phyloP scores from a whole-genome alignment of 148 eudicot species.

The Vaccinium macrocarpon region DNA sequence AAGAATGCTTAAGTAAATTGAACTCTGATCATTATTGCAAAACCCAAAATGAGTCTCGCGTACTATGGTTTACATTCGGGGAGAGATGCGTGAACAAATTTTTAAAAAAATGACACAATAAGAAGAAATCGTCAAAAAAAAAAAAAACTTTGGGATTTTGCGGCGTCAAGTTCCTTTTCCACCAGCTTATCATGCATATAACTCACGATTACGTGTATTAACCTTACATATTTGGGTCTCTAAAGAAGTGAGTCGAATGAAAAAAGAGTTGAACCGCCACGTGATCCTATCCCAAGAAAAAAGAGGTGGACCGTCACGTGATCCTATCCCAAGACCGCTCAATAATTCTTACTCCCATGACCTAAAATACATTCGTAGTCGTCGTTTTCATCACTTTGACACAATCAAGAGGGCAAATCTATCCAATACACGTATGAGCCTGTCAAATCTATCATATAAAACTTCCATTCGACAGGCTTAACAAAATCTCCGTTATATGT shows the following conservation, averaged over 20 bases:
- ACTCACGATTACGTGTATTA: not conserved
- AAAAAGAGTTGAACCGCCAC: not conserved
- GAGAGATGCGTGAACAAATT: too few relatives aligned
- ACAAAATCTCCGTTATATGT: not conserved
- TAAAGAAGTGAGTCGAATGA: not conserved
- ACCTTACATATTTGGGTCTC: not conserved
- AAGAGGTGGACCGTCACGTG: not conserved
- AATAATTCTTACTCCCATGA: too few relatives aligned
- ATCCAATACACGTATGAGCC: not conserved
- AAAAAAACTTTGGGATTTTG: not conserved
- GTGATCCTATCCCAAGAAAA: not conserved
- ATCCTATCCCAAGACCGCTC: too few relatives aligned
- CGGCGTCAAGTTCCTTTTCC: not conserved
- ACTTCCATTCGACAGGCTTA: not conserved
- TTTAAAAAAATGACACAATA: too few relatives aligned
- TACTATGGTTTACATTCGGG: too few relatives aligned
- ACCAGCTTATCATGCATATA: not conserved
- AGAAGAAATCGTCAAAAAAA: too few relatives aligned
- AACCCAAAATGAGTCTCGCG: too few relatives aligned
- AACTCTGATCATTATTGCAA: too few relatives aligned
- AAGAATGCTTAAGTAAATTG: too few relatives aligned
- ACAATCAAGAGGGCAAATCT: not conserved
- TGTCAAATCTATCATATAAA: not conserved
- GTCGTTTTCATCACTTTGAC: not conserved
- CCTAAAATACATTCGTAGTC: too few relatives aligned